phyloP scores from a whole-genome alignment of 2,329 filamentous ascomycete species.

The Curvularia lunata region DNA sequence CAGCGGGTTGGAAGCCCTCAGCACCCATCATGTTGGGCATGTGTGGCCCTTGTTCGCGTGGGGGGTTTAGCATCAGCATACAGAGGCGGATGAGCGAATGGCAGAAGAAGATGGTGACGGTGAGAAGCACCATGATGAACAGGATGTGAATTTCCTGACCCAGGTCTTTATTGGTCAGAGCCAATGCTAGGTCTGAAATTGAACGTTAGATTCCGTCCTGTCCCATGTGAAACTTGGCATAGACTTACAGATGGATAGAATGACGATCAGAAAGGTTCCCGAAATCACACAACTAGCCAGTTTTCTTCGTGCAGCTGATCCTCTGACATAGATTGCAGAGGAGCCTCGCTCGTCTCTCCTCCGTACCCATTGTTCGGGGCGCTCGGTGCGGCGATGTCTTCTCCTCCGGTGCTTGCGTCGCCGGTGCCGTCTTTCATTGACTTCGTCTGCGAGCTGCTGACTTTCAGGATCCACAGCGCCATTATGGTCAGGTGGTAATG shows the following conservation, averaged over 20 bases:
- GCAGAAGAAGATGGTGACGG: constrained; percentile 78
- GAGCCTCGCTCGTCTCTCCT: constrained; percentile 25
- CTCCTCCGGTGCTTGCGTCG: constrained; percentile 44
- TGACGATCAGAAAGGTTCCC: constrained; percentile 64
- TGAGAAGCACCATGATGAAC: constrained; percentile 77
- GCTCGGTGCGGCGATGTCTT: constrained; percentile 33
- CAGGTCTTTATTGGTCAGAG: constrained; percentile 67
- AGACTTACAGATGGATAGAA: constrained; percentile 71
- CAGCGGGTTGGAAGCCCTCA: constrained; percentile 71
- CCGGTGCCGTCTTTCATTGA: constrained; percentile 47
- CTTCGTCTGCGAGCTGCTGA: constrained; percentile 55
- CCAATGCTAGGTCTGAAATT: constrained; percentile 71
- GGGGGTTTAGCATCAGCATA: constrained; percentile 65
- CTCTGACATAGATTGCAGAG: constrained; percentile 28
- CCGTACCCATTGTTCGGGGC: constrained; percentile 38
- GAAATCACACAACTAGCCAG: constrained; percentile 64
- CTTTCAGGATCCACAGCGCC: constrained; percentile 58
- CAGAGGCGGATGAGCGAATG: constrained; percentile 77
- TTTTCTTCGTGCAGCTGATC: constrained; percentile 41
- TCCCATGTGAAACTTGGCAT: not conserved
- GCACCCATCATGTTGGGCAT: constrained; percentile 60
- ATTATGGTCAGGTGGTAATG: constrained; percentile 36
- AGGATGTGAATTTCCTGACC: constrained; percentile 79
- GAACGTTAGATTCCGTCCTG: not conserved
- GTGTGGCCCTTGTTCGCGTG: constrained; percentile 30